Percentiles rank a stretch among this genome's conserved stretches.
phyloP scores from a whole-genome alignment of 306 rosid species.

The Prunus mume region DNA sequence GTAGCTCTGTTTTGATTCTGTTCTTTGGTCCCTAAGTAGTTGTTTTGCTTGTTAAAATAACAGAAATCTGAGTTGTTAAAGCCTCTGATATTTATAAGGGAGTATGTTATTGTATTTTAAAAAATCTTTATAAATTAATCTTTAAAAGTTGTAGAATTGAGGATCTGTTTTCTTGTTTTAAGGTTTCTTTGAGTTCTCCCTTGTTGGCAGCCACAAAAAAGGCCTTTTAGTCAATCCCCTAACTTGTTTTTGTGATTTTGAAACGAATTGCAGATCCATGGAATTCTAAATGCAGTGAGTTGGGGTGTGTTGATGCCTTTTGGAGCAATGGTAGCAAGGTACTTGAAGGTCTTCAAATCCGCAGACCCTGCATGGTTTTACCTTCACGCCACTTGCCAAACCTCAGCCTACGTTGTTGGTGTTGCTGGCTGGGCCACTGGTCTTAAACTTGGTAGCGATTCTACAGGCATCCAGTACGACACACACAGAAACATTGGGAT shows the following conservation, averaged over 20 bases:
- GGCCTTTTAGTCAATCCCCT: not conserved
- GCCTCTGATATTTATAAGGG: too few relatives aligned
- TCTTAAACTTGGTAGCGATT: constrained; percentile 75
- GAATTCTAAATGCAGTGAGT: constrained; percentile 65
- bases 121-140: not conserved
- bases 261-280: constrained; percentile 52
- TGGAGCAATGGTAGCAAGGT: constrained; percentile 78
- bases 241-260: not conserved
- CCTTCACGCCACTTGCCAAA: constrained; percentile 82
- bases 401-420: constrained; percentile 78
- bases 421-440: constrained; percentile 99
- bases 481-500: constrained; percentile 71
- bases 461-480: constrained; percentile 31
- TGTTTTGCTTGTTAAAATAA: not conserved
- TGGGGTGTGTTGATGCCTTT: constrained; percentile 82
- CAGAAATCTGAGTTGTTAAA: not conserved
- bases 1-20: not conserved
- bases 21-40: not conserved
- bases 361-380: constrained; percentile 99
- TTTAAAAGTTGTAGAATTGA: not conserved
- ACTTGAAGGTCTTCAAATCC: constrained; percentile 68
- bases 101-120: not conserved
- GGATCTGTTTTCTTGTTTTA: not conserved
- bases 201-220: not conserved
- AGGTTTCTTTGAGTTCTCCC: not conserved